Conservation (phyloP, 768 basidiomycete genomes). For the Phanerochaete sordida region DNA sequence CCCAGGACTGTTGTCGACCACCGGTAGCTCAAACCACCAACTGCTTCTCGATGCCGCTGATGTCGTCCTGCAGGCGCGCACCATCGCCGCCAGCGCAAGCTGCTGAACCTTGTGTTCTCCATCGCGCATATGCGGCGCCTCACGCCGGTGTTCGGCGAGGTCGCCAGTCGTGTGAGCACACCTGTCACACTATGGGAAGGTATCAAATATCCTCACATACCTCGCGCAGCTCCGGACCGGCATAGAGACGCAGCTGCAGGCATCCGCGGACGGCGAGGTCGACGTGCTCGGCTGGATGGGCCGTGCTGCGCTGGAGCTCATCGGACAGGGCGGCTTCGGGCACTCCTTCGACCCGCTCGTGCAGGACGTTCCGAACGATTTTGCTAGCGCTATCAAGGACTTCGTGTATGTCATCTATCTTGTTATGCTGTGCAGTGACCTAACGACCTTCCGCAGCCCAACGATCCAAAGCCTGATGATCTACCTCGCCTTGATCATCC, state of each 20-base stretch:
- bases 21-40: neutral
- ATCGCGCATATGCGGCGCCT: slow-evolving; percentile 25
- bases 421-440: too few relatives aligned
- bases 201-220: too few relatives aligned
- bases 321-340: slow-evolving; percentile 46
- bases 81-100: slow-evolving; percentile 27
- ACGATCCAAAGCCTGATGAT: neutral
- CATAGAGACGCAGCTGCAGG: neutral
- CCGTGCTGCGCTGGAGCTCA: slow-evolving; percentile 30
- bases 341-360: slow-evolving; percentile 34
- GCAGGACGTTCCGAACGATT: slow-evolving; percentile 17
- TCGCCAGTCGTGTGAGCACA: slow-evolving; percentile 8
- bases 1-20: neutral
- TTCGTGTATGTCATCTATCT: slow-evolving; percentile 31
- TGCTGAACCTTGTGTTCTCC: slow-evolving; percentile 29
- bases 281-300: slow-evolving; percentile 27
- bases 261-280: slow-evolving; percentile 7
- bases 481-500: neutral
- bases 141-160: slow-evolving; percentile 23
- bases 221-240: slow-evolving; percentile 21
- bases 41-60: neutral
- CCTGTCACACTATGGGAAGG: neutral
- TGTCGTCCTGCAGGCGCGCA: slow-evolving; percentile 17
- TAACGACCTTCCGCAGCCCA: too few relatives aligned
- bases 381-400: slow-evolving; percentile 25